Evolutionary conservation across 345 rosid species (phyloP).

Genomic region (Salix brachista): DNA sequence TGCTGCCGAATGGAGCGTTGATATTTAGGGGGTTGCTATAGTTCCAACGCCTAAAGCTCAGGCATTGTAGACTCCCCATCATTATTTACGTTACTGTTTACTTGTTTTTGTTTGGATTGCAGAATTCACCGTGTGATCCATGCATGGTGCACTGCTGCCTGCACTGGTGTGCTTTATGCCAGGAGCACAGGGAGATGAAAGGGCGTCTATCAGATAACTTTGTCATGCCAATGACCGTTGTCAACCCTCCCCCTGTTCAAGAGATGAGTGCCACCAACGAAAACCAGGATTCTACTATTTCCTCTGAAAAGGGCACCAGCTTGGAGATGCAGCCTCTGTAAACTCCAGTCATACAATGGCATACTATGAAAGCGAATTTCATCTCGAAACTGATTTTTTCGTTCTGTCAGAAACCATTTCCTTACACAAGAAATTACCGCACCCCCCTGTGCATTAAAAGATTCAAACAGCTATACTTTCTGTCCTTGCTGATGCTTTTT

Average conservation of each 20-base stretch:
- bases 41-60: background rate
- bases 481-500: background rate
- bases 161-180: conserved; percentile 26
- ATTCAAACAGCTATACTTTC: background rate
- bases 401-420: background rate
- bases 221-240: conserved; percentile 80
- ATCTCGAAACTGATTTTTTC: background rate
- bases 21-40: background rate
- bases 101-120: conserved; percentile 23
- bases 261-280: conserved; percentile 62
- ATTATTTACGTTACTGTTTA: background rate
- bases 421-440: background rate
- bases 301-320: conserved; percentile 39
- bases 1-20: background rate
- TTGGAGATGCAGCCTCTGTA: conserved; percentile 62
- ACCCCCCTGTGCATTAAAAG: background rate
- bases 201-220: conserved; percentile 43
- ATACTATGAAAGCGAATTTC: background rate
- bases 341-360: background rate
- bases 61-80: background rate
- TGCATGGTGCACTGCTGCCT: conserved; percentile 24
- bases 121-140: conserved; percentile 73
- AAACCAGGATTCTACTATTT: conserved; percentile 33
- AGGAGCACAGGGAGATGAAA: conserved; percentile 24
- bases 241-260: conserved; percentile 86